Base-by-base conservation (phyloP, 176 grass and related monocot species). In the Panicum miliaceum region DNA sequence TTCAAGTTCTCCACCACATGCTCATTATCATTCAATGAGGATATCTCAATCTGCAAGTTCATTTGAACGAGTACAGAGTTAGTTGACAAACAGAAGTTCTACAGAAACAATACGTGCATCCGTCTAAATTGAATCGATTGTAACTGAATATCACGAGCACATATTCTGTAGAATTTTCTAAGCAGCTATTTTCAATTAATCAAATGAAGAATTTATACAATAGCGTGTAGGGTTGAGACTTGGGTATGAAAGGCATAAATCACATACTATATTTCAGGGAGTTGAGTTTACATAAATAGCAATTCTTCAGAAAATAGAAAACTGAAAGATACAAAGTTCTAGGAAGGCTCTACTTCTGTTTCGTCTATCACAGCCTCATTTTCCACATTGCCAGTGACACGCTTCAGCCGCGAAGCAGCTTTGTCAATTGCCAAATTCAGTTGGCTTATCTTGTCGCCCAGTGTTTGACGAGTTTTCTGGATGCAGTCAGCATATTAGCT, bases 401-500 rank as follows among this genome's bases (percentile, higher is more conserved):
- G 85, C 60, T 51, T 94, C 86, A 94, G 26, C 18, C 86, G 79
- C 8, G 75, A 80, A 3, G 92, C 84, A 81, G 89, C 92, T 59
- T 88, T 88, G 70, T 90, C 92, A 35, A 94, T 94, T 66, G 92
- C 88, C 43, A 78, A 52, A 74, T 94, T 94, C 80, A 94, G 70
- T 56, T 90, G 92, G 34, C 70, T 91, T 53, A 88, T 90, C 88
- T 90, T 94, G 67, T 90, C 92, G 3, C 89, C 89, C 61, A 90
- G 70, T 22, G 86, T 94, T 83, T 94, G 92, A 54, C 88, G 88
- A 54, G 92, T 90, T 88, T 88, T 90, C 88, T 94, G 83, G 54
- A 83, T 61, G n/a, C 20, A 81, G 47, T 76, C 18, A 20, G 64
- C 5, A 86, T 13, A 61, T 66, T 83, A 29, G 60, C 23, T 68